Conservation (phyloP, 2,329 filamentous ascomycete species). For the Talaromyces funiculosus region DNA sequence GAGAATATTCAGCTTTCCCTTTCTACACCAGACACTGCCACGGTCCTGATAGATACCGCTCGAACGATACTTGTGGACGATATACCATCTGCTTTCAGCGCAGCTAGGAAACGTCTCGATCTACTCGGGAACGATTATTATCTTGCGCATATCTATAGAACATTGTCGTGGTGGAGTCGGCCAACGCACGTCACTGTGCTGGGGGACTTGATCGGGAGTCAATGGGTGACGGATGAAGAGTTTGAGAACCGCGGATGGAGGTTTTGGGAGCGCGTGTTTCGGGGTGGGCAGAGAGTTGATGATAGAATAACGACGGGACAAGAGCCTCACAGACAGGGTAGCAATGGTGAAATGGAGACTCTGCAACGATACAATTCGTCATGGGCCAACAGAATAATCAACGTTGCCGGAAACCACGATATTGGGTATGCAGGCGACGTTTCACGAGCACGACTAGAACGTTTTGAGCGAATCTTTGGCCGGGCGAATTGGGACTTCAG, state of each 20-base stretch:
- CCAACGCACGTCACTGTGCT: slow-evolving; percentile 86
- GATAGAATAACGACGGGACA: slow-evolving; percentile 38
- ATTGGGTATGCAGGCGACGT: slow-evolving; percentile 94
- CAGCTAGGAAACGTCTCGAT: slow-evolving; percentile 73
- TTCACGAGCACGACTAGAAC: slow-evolving; percentile 63
- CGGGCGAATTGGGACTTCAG: slow-evolving; percentile 84
- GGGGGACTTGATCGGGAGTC: slow-evolving; percentile 86
- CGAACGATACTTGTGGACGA: slow-evolving; percentile 56
- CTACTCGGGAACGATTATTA: slow-evolving; percentile 93
- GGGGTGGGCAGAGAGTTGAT: slow-evolving; percentile 57
- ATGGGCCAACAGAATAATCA: slow-evolving; percentile 77
- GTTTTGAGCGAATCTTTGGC: slow-evolving; percentile 82
- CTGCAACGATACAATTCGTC: slow-evolving; percentile 42
- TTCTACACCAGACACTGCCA: slow-evolving; percentile 15
- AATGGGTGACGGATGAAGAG: slow-evolving; percentile 86
- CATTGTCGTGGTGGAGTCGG: slow-evolving; percentile 71
- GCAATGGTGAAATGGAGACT: slow-evolving; percentile 31
- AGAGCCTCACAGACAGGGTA: slow-evolving; percentile 12
- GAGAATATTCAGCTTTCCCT: slow-evolving; percentile 15
- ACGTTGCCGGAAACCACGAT: slow-evolving; percentile 92
- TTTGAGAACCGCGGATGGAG: slow-evolving; percentile 67
- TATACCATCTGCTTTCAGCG: slow-evolving; percentile 60
- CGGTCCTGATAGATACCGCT: slow-evolving; percentile 21
- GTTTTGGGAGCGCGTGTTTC: slow-evolving; percentile 78
- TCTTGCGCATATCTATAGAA: slow-evolving; percentile 84